Percentiles rank a stretch among this genome's conserved stretches.
Conservation (phyloP, 2,329 filamentous ascomycete species). For the Dryadomyces quercus-mongolicae region DNA sequence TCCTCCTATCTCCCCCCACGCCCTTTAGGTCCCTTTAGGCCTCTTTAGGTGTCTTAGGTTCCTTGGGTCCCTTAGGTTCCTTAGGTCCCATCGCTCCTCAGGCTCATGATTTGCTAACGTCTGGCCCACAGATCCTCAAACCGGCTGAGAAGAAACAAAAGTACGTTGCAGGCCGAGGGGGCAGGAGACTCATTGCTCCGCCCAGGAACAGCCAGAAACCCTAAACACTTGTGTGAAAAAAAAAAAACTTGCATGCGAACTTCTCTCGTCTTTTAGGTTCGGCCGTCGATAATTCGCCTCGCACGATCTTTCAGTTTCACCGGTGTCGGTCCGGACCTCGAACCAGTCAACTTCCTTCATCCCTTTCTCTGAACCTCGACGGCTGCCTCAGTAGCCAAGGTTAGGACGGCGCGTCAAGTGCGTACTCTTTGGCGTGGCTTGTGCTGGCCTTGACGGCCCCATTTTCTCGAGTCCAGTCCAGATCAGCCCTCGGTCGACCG, state of each 20-base stretch:
- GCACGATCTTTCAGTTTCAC: background rate
- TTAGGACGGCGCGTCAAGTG: background rate
- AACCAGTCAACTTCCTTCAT: background rate
- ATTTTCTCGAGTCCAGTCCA: background rate
- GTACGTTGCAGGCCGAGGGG: slow-evolving; percentile 75
- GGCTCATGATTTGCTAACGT: background rate
- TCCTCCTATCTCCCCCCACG: no score
- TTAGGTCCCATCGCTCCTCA: no score
- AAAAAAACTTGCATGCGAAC: slow-evolving; percentile 47
- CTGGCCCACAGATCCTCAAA: slow-evolving; percentile 68
- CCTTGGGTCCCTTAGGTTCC: no score
- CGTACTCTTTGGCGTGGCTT: no score
- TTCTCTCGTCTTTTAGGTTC: slow-evolving; percentile 74
- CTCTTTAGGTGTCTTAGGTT: no score
- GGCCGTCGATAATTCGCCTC: slow-evolving; percentile 65
- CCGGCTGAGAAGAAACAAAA: slow-evolving; percentile 99
- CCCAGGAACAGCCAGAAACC: slow-evolving; percentile 45
- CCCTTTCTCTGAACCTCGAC: background rate
- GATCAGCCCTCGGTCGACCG: slow-evolving; percentile 2
- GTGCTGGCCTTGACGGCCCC: background rate
- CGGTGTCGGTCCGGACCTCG: background rate
- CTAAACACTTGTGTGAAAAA: background rate
- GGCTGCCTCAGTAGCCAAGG: background rate
- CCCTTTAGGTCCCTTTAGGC: no score
- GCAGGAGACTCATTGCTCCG: slow-evolving; percentile 53